Conservation (phyloP, 2,329 filamentous ascomycete species). For the Apiospora malaysiana region DNA sequence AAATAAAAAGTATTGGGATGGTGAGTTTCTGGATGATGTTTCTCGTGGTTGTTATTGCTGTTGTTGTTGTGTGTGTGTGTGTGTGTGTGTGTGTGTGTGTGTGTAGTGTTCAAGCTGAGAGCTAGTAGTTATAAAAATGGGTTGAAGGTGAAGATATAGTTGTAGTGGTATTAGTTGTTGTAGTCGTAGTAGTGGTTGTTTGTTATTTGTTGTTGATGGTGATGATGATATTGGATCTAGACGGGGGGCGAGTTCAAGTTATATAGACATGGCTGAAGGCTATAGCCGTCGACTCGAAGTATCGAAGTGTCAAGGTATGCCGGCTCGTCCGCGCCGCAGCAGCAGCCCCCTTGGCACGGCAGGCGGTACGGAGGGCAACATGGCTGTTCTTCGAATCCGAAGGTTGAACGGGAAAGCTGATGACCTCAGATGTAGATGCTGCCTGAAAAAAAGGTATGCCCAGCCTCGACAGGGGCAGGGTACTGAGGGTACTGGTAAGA, state of each 20-base stretch:
- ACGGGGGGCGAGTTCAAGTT: conserved; percentile 16
- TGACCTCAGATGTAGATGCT: conserved; percentile 4
- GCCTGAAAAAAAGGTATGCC: not conserved
- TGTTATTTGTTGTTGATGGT: conserved; percentile 19
- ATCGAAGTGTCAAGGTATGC: not conserved
- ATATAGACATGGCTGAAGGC: conserved; percentile 23
- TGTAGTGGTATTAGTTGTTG: conserved; percentile 11
- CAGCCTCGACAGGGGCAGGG: conserved; percentile 11
- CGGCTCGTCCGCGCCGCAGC: conserved; percentile 17
- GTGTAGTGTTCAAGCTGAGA: not conserved
- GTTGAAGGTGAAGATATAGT: not conserved
- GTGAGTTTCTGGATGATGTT: conserved; percentile 6
- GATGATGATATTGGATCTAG: conserved; percentile 12
- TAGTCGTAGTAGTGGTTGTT: not conserved
- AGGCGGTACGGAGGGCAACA: not conserved
- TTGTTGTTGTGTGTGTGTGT: too few species aligned
- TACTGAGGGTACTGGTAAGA: not conserved
- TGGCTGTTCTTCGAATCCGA: not conserved
- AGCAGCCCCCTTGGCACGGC: conserved; percentile 9
- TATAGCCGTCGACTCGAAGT: not conserved
- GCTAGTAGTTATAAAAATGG: conserved; percentile 11
- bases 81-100: too few species aligned
- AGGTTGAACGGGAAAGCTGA: not conserved
- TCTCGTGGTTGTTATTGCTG: conserved; percentile 20
- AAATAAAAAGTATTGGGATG: conserved; percentile 16